These are phyloP conservation scores for Trichoderma endophyticum DNA, from an alignment of 2,329 filamentous ascomycete genomes.

Conservation along the genomic window DNA sequence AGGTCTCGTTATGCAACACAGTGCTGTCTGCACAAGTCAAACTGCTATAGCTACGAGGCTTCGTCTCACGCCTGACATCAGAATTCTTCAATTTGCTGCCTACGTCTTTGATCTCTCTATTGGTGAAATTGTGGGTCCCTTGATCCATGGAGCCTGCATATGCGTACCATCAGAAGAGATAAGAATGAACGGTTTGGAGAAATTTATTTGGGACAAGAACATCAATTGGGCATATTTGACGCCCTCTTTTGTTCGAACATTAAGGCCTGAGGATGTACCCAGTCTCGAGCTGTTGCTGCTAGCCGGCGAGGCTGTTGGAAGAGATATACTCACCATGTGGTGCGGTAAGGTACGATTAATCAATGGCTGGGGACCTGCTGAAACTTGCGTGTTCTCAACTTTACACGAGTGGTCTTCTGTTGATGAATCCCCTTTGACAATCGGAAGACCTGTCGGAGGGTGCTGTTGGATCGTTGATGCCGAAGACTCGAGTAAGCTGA, in stretches of 20 bases:
- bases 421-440: not conserved
- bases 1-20: slow-evolving; percentile 32
- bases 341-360: slow-evolving; percentile 16
- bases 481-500: not conserved
- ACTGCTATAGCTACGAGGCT: not conserved
- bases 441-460: slow-evolving; percentile 14
- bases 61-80: not conserved
- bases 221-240: slow-evolving; percentile 15
- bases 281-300: slow-evolving; percentile 43
- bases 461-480: not conserved
- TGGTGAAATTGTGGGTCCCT: slow-evolving; percentile 9
- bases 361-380: slow-evolving; percentile 18
- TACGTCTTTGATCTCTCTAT: slow-evolving; percentile 21
- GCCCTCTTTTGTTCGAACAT: slow-evolving; percentile 26
- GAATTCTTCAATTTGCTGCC: slow-evolving; percentile 21
- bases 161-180: slow-evolving; percentile 16
- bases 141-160: slow-evolving; percentile 11
- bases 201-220: not conserved
- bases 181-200: slow-evolving; percentile 1
- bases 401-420: slow-evolving; percentile 3
- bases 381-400: slow-evolving; percentile 17
- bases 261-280: slow-evolving; percentile 41
- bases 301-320: slow-evolving; percentile 25
- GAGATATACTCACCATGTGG: slow-evolving; percentile 11
- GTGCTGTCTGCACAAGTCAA: slow-evolving; percentile 5